Evolutionary conservation across 805 yeast genomes (phyloP).

Genomic region (Clavispora carvajalis): DNA sequence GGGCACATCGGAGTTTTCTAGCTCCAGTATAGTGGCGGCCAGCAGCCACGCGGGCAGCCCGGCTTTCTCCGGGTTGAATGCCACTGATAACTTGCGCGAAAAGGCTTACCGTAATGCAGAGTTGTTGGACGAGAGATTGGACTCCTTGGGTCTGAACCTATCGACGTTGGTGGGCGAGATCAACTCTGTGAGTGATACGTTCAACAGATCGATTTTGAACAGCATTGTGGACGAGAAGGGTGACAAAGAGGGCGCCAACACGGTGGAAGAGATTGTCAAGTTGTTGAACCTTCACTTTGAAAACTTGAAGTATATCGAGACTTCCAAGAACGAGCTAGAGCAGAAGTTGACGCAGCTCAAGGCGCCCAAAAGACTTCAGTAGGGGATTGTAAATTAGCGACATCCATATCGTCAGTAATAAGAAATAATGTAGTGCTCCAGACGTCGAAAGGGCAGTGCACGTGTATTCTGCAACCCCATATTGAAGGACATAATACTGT

Average conservation of each 20-base stretch:
- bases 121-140: slow-evolving; percentile 73
- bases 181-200: slow-evolving; percentile 75
- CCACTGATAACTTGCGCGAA: slow-evolving; percentile 81
- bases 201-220: slow-evolving; percentile 54
- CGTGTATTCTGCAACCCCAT: no score
- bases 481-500: no score
- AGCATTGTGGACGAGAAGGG: slow-evolving; percentile 13
- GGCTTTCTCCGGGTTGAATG: slow-evolving; percentile 27
- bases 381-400: not conserved
- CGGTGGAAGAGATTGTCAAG: slow-evolving; percentile 67
- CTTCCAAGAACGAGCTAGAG: slow-evolving; percentile 62
- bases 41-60: slow-evolving; percentile 2
- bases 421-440: no score
- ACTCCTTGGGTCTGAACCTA: slow-evolving; percentile 69
- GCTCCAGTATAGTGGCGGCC: slow-evolving; percentile 6
- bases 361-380: slow-evolving; percentile 5
- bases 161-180: slow-evolving; percentile 74
- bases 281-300: slow-evolving; percentile 85
- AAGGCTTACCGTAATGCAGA: slow-evolving; percentile 88
- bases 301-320: slow-evolving; percentile 82
- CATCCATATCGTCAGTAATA: not conserved
- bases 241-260: slow-evolving; percentile 24
- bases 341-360: slow-evolving; percentile 44
- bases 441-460: no score
- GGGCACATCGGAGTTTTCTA: slow-evolving; percentile 13